phyloP scores from a whole-genome alignment of 805 yeast species.

The Novakomyces olei region DNA sequence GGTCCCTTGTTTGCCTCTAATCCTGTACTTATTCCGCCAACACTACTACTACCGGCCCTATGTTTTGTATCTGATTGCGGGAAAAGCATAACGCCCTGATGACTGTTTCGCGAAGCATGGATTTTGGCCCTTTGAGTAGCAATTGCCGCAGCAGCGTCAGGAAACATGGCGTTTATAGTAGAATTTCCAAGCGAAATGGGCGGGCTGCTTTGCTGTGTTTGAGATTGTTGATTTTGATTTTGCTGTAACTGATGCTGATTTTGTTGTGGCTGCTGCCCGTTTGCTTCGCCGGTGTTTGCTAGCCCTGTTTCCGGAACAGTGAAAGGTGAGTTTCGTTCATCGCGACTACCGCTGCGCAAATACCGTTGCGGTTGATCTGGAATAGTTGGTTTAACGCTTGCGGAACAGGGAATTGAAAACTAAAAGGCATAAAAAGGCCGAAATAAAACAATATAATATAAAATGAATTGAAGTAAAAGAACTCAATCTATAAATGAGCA shows the following conservation, averaged over 20 bases:
- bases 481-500: no score
- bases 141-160: not conserved
- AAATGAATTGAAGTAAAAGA: not conserved
- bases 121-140: not conserved
- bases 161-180: not conserved
- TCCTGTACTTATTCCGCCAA: not conserved
- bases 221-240: no score
- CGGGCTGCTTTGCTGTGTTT: not conserved
- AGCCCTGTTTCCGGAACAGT: no score
- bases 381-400: no score
- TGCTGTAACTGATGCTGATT: no score
- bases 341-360: conserved; percentile 4
- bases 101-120: not conserved
- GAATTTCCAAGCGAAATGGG: not conserved
- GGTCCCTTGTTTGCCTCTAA: no score
- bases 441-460: no score
- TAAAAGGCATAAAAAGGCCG: no score
- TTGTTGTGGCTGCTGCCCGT: no score
- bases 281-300: no score
- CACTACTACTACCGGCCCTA: not conserved
- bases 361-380: not conserved
- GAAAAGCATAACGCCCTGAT: not conserved
- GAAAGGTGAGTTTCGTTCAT: conserved; percentile 10
- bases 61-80: not conserved
- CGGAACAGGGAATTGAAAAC: no score